Evolutionary conservation across 352 stramenopile species (phyloP).

Genomic region (Lagenidium giganteum): DNA sequence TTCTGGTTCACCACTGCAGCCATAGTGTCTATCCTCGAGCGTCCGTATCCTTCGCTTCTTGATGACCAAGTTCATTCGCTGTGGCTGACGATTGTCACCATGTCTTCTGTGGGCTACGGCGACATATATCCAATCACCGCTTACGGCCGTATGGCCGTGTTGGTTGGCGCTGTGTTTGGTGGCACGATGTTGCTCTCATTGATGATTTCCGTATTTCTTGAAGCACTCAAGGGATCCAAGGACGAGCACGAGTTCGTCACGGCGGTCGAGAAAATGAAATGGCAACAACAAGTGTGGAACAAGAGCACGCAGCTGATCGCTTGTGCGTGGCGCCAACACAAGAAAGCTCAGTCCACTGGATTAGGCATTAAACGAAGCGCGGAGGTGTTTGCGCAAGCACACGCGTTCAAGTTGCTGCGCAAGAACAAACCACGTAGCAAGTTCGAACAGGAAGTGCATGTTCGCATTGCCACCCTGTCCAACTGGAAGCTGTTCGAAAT

Average conservation of each 20-base stretch:
- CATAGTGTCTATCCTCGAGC: constrained; percentile 51
- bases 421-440: too few species aligned
- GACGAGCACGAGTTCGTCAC: constrained; percentile 41
- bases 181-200: constrained; percentile 48
- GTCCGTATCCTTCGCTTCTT: constrained; percentile 47
- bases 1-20: constrained; percentile 45
- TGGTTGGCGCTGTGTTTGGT: constrained; percentile 45
- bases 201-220: constrained; percentile 61
- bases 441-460: too few species aligned
- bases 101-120: constrained; percentile 54
- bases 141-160: constrained; percentile 32
- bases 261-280: constrained; percentile 35
- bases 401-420: not conserved
- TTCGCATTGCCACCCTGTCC: too few species aligned
- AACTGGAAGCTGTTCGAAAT: too few species aligned
- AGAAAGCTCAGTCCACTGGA: not conserved
- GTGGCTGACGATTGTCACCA: constrained; percentile 62
- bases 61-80: constrained; percentile 53
- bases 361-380: too few species aligned
- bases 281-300: constrained; percentile 25
- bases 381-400: not conserved
- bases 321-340: constrained; percentile 21
- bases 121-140: constrained; percentile 50
- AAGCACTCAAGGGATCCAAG: constrained; percentile 52
- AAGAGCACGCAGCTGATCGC: constrained; percentile 28